phyloP scores from a whole-genome alignment of 495 filamentous ascomycete species.

The Platismatia glauca region DNA sequence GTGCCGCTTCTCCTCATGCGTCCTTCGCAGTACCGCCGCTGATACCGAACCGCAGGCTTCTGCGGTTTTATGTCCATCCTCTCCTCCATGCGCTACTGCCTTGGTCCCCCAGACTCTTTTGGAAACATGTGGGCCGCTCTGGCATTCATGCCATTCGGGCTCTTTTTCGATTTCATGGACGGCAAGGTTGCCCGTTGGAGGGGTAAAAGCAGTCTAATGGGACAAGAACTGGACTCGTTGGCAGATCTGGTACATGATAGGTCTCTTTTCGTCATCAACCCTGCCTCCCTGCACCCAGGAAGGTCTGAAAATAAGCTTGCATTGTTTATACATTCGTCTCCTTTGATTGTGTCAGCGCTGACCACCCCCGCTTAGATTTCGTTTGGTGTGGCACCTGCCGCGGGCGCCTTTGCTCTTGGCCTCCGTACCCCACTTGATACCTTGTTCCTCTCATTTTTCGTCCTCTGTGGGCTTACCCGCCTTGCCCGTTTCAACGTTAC shows the following conservation, averaged over 20 bases:
- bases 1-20: not conserved
- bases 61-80: conserved; percentile 83
- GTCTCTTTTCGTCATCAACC: not conserved
- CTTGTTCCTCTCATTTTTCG: conserved; percentile 76
- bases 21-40: not conserved
- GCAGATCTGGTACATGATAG: conserved; percentile 69
- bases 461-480: conserved; percentile 88
- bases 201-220: conserved; percentile 92
- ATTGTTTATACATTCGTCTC: not conserved
- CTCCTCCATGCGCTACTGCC: conserved; percentile 88
- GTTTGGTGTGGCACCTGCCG: conserved; percentile 85
- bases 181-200: conserved; percentile 93
- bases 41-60: conserved; percentile 33
- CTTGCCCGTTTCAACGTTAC: conserved; percentile 98
- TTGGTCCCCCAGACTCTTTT: conserved; percentile 58
- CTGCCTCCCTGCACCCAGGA: not conserved
- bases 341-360: not conserved
- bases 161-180: conserved; percentile 99
- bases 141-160: conserved; percentile 79
- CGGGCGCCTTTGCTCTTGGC: conserved; percentile 80
- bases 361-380: conserved; percentile 60
- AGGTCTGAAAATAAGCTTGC: not conserved
- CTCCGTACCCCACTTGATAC: conserved; percentile 82
- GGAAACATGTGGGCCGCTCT: conserved; percentile 71
- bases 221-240: conserved; percentile 94